phyloP scores from a whole-genome alignment of 257 asterid species.

The Ligustrum vulgare region DNA sequence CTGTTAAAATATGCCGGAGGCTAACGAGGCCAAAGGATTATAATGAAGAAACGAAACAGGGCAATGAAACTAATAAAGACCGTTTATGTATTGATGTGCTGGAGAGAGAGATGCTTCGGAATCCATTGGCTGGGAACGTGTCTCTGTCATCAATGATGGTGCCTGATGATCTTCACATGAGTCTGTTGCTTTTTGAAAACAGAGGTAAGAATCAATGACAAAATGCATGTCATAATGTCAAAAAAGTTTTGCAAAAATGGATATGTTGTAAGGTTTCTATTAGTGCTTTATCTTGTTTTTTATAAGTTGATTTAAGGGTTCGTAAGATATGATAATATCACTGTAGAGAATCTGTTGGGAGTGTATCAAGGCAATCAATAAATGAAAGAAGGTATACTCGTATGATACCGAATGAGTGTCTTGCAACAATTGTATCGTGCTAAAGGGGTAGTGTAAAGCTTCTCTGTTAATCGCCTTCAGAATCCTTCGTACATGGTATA shows the following conservation, averaged over 20 bases:
- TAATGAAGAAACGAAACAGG: conserved; percentile 47
- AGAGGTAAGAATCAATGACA: conserved; percentile 49
- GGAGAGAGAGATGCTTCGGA: conserved; percentile 65
- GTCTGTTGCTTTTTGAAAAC: conserved; percentile 74
- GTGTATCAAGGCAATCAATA: not conserved
- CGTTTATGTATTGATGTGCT: conserved; percentile 72
- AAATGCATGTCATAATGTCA: not conserved
- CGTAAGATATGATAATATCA: not conserved
- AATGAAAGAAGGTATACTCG: not conserved
- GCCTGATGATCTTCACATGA: conserved; percentile 81
- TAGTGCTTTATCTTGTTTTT: not conserved
- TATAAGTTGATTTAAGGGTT: not conserved
- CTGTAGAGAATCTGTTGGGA: not conserved
- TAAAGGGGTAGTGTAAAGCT: not conserved
- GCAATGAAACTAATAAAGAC: conserved; percentile 69
- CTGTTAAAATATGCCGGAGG: conserved; percentile 66
- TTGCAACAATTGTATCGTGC: too few species aligned
- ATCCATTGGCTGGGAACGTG: conserved; percentile 57
- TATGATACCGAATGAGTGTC: too few species aligned
- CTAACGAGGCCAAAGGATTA: conserved; percentile 78
- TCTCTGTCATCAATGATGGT: conserved; percentile 50
- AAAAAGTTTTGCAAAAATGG: not conserved
- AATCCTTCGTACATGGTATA: not conserved
- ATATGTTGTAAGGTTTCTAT: not conserved
- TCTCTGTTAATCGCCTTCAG: not conserved